These are phyloP conservation scores for Coelomomyces lativittatus DNA, from an alignment of 371 early-diverging fungal species.

Conservation along the genomic window DNA sequence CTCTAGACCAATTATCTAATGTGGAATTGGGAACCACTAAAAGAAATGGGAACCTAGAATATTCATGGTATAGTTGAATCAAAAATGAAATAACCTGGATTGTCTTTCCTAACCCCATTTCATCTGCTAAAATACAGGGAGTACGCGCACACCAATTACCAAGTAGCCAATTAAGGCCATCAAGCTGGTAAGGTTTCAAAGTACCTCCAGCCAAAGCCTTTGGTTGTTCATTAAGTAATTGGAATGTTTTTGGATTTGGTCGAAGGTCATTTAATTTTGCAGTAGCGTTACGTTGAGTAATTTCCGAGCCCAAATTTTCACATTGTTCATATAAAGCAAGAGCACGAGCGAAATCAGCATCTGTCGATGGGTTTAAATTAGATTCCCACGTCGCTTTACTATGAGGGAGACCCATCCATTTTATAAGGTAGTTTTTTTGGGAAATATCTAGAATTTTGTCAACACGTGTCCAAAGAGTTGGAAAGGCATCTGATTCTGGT, in stretches of 20 bases:
- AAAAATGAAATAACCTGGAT: constrained; percentile 68
- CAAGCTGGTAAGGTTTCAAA: background rate
- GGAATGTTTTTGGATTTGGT: too few species aligned
- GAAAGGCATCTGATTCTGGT: background rate
- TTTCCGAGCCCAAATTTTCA: too few species aligned
- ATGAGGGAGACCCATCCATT: constrained; percentile 46
- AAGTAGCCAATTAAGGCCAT: background rate
- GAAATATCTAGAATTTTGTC: background rate
- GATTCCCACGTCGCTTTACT: constrained; percentile 35
- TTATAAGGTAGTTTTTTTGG: constrained; percentile 6
- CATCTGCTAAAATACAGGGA: constrained; percentile 54
- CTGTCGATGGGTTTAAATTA: too few species aligned
- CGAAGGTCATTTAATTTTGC: too few species aligned
- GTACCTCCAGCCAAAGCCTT: constrained; percentile 9
- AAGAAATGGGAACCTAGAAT: constrained; percentile 50
- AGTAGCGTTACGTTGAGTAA: too few species aligned
- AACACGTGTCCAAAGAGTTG: background rate
- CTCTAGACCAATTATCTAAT: background rate
- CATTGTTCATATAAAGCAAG: too few species aligned
- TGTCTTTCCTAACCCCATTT: constrained; percentile 86
- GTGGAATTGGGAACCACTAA: constrained; percentile 57
- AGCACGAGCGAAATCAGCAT: too few species aligned
- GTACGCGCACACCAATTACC: background rate
- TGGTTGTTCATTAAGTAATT: too few species aligned
- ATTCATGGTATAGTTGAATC: constrained; percentile 20